Conservation (phyloP, 2,329 filamentous ascomycete genomes). For the Epichloe uncinata region DNA sequence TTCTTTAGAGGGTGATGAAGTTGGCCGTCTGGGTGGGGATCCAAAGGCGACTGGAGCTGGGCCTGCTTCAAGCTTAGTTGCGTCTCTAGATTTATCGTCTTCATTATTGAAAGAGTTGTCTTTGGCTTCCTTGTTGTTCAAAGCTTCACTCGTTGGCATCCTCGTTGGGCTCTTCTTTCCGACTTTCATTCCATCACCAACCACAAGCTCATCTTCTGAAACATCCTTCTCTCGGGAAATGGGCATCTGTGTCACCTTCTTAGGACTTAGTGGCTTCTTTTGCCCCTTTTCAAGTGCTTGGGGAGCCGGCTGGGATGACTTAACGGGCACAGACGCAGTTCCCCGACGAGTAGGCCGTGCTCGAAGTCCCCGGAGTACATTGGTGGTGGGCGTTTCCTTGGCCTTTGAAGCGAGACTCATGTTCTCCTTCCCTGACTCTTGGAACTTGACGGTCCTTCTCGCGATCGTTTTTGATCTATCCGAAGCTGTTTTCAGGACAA, state of each 20-base stretch:
- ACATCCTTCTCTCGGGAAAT: slow-evolving; percentile 28
- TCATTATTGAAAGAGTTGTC: slow-evolving; percentile 5
- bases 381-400: slow-evolving; percentile 20
- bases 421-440: slow-evolving; percentile 54
- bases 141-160: slow-evolving; percentile 9
- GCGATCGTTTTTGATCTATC: slow-evolving; percentile 28
- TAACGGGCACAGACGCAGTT: slow-evolving; percentile 18
- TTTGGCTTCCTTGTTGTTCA: background rate
- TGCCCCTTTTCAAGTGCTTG: slow-evolving; percentile 8
- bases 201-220: slow-evolving; percentile 48
- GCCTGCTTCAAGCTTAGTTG: slow-evolving; percentile 1
- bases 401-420: slow-evolving; percentile 28
- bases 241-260: slow-evolving; percentile 48
- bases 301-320: slow-evolving; percentile 11
- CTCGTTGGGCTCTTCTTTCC: background rate
- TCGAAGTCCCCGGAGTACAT: slow-evolving; percentile 22
- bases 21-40: slow-evolving; percentile 43
- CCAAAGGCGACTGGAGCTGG: slow-evolving; percentile 19
- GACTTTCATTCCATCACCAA: slow-evolving; percentile 23
- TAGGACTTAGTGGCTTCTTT: slow-evolving; percentile 46
- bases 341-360: slow-evolving; percentile 31
- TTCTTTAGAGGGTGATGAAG: slow-evolving; percentile 40
- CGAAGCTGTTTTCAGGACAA: slow-evolving; percentile 18
- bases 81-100: slow-evolving; percentile 5
- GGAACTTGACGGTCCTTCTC: slow-evolving; percentile 51